These are phyloP conservation scores for Coemansia sp. DNA, from an alignment of 192 early-diverging fungal species.

Conservation along the genomic window DNA sequence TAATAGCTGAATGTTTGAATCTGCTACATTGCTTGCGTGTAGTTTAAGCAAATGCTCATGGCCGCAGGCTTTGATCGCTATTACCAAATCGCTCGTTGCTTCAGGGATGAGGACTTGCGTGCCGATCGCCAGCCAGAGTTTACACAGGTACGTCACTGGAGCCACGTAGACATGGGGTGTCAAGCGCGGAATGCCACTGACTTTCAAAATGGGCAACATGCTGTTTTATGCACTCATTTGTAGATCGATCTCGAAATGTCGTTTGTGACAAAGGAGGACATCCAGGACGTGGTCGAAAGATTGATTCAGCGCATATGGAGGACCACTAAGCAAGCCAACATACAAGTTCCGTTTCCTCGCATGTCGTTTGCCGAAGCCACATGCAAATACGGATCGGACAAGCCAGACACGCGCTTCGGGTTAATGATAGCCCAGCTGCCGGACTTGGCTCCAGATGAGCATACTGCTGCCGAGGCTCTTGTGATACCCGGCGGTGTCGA, in stretches of 20 bases:
- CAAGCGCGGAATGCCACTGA: not conserved
- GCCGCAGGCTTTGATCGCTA: conserved; percentile 85
- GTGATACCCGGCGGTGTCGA: conserved; percentile 33
- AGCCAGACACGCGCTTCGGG: conserved; percentile 83
- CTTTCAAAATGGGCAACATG: not conserved
- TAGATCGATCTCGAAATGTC: conserved; percentile 90
- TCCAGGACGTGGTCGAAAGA: conserved; percentile 72
- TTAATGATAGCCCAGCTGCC: conserved; percentile 56
- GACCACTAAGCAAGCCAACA: conserved; percentile 53
- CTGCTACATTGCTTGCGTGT: conserved; percentile 1
- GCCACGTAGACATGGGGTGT: not conserved
- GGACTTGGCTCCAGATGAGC: conserved; percentile 11
- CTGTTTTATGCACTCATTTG: not conserved
- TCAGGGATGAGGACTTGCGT: conserved; percentile 84
- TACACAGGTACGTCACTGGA: conserved; percentile 64
- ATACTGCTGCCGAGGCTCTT: conserved; percentile 31
- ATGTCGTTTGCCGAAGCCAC: conserved; percentile 86
- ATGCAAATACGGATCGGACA: conserved; percentile 82
- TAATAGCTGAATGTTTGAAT: not conserved
- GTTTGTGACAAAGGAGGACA: conserved; percentile 70
- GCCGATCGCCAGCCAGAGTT: conserved; percentile 93
- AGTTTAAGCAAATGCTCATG: conserved; percentile 95
- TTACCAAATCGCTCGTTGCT: conserved; percentile 91
- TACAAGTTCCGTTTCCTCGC: conserved; percentile 61
- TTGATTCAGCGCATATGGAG: conserved; percentile 68